Base-by-base conservation (phyloP, 371 early-diverging fungal genomes). In the Actinomortierella ambigua region DNA sequence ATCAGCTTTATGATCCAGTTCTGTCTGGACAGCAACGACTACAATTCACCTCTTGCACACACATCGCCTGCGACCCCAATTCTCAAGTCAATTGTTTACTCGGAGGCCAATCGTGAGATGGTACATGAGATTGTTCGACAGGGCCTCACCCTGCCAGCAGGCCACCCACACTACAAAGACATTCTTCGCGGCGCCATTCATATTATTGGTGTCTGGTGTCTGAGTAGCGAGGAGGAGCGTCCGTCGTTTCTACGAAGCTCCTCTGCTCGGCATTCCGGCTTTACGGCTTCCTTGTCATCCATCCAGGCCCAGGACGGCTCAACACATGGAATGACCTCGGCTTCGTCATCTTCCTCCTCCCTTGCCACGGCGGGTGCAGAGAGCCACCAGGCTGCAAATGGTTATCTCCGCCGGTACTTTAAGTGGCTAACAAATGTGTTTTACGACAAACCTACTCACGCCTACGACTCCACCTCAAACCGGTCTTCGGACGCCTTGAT, bases 51-150 rank as follows among this genome's bases (percentile, higher is more conserved):
- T 27, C 61, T 73, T 3, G 58, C 77, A 8, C 57, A 73, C 29
- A 82, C 87, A 20, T 86, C 88, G 5, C 88, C 88, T 2, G 88
- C 90, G 2, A 86, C 83, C 9, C 88, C 88, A 1, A 87, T 90
- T 26, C 66, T 88, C 15, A 88, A 87, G 62, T 85, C 86, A 2
- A 85, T 92, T 29, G 81, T 94, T 2, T 68, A 90, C 1, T 82
- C 85, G 0, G 82, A 86, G 23, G 84, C 83, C 60, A 90, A 87
- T 23, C 78, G 92, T 5, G 91, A 91, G 62, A 82, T 90, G 60
- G 79, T 91, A 18, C 91, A 92, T 65, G 95, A 94, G 65, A 79
- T 90, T 48, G 60, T 93, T 4, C 79, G 90, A 27, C 93, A 93
- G 58, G 79, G 87, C 2, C 64, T 93, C 11, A 61, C 86, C 27